These are phyloP conservation scores for Mucor ambiguus DNA, from an alignment of 371 early-diverging fungal species.

Conservation along the genomic window DNA sequence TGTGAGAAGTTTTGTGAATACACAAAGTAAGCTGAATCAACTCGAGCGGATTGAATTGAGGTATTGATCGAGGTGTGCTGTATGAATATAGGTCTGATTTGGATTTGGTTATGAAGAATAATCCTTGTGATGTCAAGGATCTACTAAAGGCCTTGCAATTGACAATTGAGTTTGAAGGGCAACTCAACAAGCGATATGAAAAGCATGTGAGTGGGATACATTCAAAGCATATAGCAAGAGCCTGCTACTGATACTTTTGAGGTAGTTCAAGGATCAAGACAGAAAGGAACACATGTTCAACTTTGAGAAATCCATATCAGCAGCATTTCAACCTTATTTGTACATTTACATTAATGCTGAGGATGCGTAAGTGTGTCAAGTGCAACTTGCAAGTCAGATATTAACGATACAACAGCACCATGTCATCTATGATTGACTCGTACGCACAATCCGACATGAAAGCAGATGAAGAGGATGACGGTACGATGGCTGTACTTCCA, in stretches of 20 bases:
- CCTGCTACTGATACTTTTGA: not conserved
- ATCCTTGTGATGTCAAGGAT: constrained; percentile 60
- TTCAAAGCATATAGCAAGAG: not conserved
- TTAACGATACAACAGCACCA: constrained; percentile 35
- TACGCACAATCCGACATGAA: constrained; percentile 43
- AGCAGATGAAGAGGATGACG: constrained; percentile 68
- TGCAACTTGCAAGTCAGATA: too few relatives aligned
- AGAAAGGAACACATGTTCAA: constrained; percentile 23
- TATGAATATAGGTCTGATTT: constrained; percentile 50
- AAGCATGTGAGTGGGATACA: constrained; percentile 35
- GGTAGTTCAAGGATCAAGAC: constrained; percentile 11
- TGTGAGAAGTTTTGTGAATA: constrained; percentile 80
- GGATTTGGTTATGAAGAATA: constrained; percentile 47
- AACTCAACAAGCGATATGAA: constrained; percentile 74
- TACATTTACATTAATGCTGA: constrained; percentile 83
- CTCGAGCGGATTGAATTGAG: not conserved
- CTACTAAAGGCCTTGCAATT: constrained; percentile 76
- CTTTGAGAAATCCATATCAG: constrained; percentile 80
- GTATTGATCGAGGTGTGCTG: not conserved
- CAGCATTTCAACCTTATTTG: constrained; percentile 86
- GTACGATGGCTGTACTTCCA: constrained; percentile 67
- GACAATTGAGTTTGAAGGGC: constrained; percentile 90
- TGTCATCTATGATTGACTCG: constrained; percentile 62
- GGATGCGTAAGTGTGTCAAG: constrained; percentile 66
- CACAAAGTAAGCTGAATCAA: constrained; percentile 55